Percentiles rank a stretch among this genome's conserved stretches.
phyloP scores from a whole-genome alignment of 495 filamentous ascomycete species.

The Penicillium malachiteum region DNA sequence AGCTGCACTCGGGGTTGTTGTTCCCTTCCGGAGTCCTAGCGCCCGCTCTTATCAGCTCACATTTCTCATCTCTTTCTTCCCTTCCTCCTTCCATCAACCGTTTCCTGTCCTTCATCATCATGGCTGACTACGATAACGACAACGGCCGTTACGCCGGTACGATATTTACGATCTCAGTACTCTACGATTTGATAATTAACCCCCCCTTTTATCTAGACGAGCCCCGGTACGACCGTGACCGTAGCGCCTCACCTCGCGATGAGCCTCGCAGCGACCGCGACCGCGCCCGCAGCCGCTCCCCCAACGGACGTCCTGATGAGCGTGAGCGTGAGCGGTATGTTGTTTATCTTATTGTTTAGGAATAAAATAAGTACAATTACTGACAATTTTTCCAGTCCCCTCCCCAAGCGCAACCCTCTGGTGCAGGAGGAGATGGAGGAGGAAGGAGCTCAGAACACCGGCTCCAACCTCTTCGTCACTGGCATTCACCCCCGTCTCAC shows the following conservation, averaged over 20 bases:
- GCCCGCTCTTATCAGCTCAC: conserved; percentile 19
- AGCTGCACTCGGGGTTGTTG: conserved; percentile 20
- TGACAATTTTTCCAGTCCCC: conserved; percentile 2
- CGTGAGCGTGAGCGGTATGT: conserved; percentile 61
- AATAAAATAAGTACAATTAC: conserved; percentile 3
- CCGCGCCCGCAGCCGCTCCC: conserved; percentile 76
- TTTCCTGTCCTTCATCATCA: conserved; percentile 27
- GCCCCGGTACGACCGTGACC: conserved; percentile 79
- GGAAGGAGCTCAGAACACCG: conserved; percentile 80
- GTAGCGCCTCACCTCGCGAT: conserved; percentile 89
- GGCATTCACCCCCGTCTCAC: conserved; percentile 94
- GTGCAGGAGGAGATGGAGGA: conserved; percentile 63
- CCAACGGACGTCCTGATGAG: conserved; percentile 61
- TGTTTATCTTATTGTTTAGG: background rate
- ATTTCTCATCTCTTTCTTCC: conserved; percentile 20
- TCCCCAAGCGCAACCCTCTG: conserved; percentile 43
- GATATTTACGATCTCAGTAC: conserved; percentile 25
- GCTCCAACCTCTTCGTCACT: conserved; percentile 98
- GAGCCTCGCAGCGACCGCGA: conserved; percentile 67
- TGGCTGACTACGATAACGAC: conserved; percentile 80
- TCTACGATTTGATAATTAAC: conserved; percentile 7
- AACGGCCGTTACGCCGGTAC: conserved; percentile 84
- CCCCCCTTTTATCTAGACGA: conserved; percentile 57
- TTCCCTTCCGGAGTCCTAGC: conserved; percentile 26
- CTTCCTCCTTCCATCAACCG: conserved; percentile 18